phyloP scores from a whole-genome alignment of 2,329 filamentous ascomycete species.

The Fusarium sp. region DNA sequence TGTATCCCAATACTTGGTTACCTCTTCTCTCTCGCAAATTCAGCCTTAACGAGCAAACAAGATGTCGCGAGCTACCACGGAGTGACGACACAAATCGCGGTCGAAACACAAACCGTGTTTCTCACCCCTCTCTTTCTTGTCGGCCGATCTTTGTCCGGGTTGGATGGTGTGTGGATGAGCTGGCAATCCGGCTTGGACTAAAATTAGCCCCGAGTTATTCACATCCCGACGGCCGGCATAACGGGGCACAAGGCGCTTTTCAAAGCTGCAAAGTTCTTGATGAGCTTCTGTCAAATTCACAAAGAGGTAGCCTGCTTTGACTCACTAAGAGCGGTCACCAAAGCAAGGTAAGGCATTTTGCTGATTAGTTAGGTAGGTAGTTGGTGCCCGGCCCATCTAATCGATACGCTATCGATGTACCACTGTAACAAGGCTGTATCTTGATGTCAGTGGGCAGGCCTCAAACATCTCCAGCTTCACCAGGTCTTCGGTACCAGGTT shows the following conservation, averaged over 20 bases:
- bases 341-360: not conserved
- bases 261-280: conserved; percentile 7
- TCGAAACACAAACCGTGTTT: conserved; percentile 27
- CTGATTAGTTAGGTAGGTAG: not conserved
- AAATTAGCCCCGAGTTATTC: conserved; percentile 40
- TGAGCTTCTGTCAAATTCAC: conserved; percentile 11
- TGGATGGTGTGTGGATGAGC: conserved; percentile 42
- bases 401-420: conserved; percentile 26
- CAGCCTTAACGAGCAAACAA: not conserved
- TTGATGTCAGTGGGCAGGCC: conserved; percentile 6
- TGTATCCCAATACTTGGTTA: not conserved
- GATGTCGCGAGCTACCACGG: conserved; percentile 3
- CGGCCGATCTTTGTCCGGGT: conserved; percentile 37
- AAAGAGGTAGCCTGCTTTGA: conserved; percentile 27
- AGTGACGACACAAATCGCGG: conserved; percentile 32
- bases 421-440: conserved; percentile 7
- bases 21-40: not conserved
- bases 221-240: conserved; percentile 24
- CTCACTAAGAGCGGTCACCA: conserved; percentile 26
- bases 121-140: conserved; percentile 35
- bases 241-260: conserved; percentile 20
- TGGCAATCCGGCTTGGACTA: conserved; percentile 40
- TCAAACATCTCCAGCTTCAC: conserved; percentile 7
- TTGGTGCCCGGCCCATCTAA: not conserved
- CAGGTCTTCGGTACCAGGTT: not conserved